Evolutionary conservation across 208 protist genomes (phyloP).

Genomic region (Herpetomonas samuelpessoai): DNA sequence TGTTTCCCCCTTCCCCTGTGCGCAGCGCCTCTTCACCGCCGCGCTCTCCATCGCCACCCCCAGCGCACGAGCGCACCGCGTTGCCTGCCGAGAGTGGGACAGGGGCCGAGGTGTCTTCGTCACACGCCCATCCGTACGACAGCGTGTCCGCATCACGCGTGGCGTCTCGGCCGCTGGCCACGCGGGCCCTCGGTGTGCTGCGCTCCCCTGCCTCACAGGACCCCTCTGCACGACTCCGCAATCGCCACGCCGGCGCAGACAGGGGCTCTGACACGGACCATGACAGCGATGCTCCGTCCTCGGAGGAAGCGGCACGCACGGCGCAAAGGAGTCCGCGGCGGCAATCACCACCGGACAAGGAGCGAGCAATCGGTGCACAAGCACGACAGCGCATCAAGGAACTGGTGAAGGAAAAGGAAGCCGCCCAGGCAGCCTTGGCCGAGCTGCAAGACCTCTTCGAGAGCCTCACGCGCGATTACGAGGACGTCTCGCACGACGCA

Average conservation of each 20-base stretch:
- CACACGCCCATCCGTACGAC: too few relatives aligned
- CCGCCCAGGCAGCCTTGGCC: slow-evolving; percentile 20
- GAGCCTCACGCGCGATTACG: slow-evolving; percentile 33
- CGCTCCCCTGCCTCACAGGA: too few relatives aligned
- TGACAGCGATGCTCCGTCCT: too few relatives aligned
- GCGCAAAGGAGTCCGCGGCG: not conserved
- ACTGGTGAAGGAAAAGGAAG: slow-evolving; percentile 34
- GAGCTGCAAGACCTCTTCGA: slow-evolving; percentile 45
- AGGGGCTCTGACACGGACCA: too few relatives aligned
- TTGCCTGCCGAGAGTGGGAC: slow-evolving; percentile 4
- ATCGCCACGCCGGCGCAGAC: too few relatives aligned
- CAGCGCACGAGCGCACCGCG: not conserved
- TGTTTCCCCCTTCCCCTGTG: not conserved
- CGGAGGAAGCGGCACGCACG: not conserved
- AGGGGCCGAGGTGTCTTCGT: slow-evolving; percentile 3
- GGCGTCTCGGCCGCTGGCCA: too few relatives aligned
- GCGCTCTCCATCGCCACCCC: not conserved
- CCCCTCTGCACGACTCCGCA: too few relatives aligned
- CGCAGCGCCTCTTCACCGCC: not conserved
- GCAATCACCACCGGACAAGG: too few relatives aligned
- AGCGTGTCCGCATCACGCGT: too few relatives aligned
- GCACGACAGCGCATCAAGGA: slow-evolving; percentile 16
- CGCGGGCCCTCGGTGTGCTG: too few relatives aligned
- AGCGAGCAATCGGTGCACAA: too few relatives aligned
- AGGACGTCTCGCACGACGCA: slow-evolving; percentile 18